Percentiles rank a stretch among this genome's conserved stretches.
Evolutionary conservation across 805 yeast species (phyloP).

Genomic region (Pichia rugopelliculosa): DNA sequence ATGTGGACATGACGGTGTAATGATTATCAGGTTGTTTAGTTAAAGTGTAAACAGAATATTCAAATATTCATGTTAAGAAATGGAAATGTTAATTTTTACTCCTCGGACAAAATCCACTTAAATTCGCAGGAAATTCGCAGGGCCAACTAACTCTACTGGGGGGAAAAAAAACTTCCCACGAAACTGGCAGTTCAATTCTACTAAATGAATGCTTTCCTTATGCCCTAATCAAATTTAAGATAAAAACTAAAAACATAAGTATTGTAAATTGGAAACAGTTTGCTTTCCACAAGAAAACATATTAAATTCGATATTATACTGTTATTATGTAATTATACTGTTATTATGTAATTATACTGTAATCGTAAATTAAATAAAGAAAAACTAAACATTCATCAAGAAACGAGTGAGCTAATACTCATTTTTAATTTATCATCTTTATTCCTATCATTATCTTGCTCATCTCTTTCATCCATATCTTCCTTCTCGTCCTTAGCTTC

Average conservation of each 20-base stretch:
- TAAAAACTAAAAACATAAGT: not conserved
- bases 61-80: too few species aligned
- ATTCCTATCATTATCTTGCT: not conserved
- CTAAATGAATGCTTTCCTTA: too few species aligned
- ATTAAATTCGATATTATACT: not conserved
- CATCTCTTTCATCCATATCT: not conserved
- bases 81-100: not conserved
- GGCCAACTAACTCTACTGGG: too few species aligned
- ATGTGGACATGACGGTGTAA: not conserved
- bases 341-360: too few species aligned
- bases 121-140: too few species aligned
- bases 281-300: too few species aligned
- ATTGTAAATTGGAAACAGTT: too few species aligned
- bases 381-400: not conserved
- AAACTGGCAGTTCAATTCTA: too few species aligned
- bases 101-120: too few species aligned
- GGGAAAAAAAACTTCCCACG: too few species aligned
- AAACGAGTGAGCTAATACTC: slow-evolving; percentile 12
- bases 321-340: too few species aligned
- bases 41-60: not conserved
- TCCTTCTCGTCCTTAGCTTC: not conserved
- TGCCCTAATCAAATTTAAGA: too few species aligned
- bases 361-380: not conserved
- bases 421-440: slow-evolving; percentile 8
- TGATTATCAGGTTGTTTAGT: not conserved